Evolutionary conservation across 352 stramenopile genomes (phyloP).

Genomic region (Phytophthora quininea): DNA sequence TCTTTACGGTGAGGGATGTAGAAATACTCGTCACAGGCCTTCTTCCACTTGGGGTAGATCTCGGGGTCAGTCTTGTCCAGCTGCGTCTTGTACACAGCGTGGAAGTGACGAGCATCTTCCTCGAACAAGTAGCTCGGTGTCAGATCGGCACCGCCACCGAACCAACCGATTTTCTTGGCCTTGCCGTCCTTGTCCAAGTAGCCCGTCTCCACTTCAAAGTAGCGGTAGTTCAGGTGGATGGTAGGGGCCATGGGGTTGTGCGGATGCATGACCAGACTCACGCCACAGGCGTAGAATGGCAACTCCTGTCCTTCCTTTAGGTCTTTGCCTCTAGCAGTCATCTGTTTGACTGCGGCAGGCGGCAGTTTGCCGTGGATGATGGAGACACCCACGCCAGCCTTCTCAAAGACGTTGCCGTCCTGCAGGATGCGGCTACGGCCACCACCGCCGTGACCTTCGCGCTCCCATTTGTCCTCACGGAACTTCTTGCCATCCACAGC

Average conservation of each 20-base stretch:
- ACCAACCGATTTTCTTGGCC: slow-evolving; percentile 90
- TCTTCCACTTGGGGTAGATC: slow-evolving; percentile 96
- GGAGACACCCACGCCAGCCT: slow-evolving; percentile 97
- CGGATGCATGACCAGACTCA: slow-evolving; percentile 98
- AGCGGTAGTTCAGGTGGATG: slow-evolving; percentile 98
- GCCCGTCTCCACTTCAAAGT: slow-evolving; percentile 96
- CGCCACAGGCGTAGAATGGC: slow-evolving; percentile 96
- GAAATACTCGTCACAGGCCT: slow-evolving; percentile 98
- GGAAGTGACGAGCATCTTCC: slow-evolving; percentile 97
- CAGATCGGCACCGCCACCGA: slow-evolving; percentile 97
- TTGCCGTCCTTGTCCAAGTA: slow-evolving; percentile 81
- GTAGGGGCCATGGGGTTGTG: slow-evolving; percentile 94
- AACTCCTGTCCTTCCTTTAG: slow-evolving; percentile 78
- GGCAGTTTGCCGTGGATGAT: slow-evolving; percentile 97
- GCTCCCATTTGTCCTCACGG: slow-evolving; percentile 94
- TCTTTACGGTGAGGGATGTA: slow-evolving; percentile 97
- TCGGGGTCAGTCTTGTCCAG: slow-evolving; percentile 94
- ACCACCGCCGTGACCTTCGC: slow-evolving; percentile 92
- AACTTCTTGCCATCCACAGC: slow-evolving; percentile 95
- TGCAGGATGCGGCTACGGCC: slow-evolving; percentile 95
- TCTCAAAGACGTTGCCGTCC: slow-evolving; percentile 97
- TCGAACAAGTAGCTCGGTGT: slow-evolving; percentile 97
- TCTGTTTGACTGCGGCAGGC: slow-evolving; percentile 83
- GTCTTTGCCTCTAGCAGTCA: slow-evolving; percentile 79
- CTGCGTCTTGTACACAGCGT: slow-evolving; percentile 95